Evolutionary conservation across 768 basidiomycete genomes (phyloP), one percentile per base, ranked within the genome.

Genomic region (Cystofilobasidium bisporidii): DNA sequence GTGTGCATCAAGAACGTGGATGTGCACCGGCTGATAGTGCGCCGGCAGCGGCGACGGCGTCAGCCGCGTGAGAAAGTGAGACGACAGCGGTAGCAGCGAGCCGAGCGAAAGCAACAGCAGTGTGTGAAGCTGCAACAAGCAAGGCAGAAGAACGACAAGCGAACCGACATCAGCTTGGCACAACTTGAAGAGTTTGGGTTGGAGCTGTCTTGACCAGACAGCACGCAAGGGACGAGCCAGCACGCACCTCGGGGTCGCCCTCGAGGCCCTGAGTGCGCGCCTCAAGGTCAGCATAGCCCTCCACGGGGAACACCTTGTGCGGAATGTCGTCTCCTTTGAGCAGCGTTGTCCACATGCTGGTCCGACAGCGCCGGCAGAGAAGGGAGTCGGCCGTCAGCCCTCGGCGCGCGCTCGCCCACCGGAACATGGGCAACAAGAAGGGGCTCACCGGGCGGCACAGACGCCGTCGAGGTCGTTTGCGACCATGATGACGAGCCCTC

Each of bases 1-100:
- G 24, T 86, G 84, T 3, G 94, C 91, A 78, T 99, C 96, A 78
- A 99, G 89, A 72, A 98, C 86, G 79, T 99, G 96, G 48, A 97
- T 82, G 2, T 82, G 85, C 63, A 90, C 80, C 28, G 80, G 79
- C 5, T 79, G 72, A 58, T 80, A 76, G 72, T 89, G 87, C 45
- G 84, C 84, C 60, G 89, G 89, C 74, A 91, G 87, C 86, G 87
- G 87, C 53, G 82, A 81, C 2, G 81, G 74, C 60, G 48, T 73
- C 67, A 32, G 75, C 71, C 59, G 62, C 43, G 24, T 77, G 69
- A 2, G 74, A 68, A 80, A 79, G 71, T 77, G 76, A 22, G 86
- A 82, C 12, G 89, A 83, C 6, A 99, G 82, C 70, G 96, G 91
- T 40, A 89, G 82, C 56, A 92, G 84, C 1, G 87, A 85, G 47